Evolutionary conservation across 345 rosid species (phyloP).

Genomic region (Tarenaya hassleriana): DNA sequence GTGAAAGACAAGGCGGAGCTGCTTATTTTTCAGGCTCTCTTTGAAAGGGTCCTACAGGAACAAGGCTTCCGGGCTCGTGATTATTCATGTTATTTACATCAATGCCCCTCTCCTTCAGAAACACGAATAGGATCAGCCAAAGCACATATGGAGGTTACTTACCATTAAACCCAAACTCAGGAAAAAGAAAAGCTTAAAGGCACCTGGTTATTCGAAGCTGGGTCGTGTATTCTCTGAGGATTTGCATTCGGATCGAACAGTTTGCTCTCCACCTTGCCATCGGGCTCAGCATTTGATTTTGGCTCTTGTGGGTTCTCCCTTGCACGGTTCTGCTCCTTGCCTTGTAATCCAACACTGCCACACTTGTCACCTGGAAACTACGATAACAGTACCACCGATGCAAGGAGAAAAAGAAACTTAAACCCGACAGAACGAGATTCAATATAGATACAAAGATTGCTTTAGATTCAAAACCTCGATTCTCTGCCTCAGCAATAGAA

Average conservation of each 20-base stretch:
- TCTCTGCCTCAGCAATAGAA: slow-evolving; percentile 72
- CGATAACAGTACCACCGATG: too few relatives aligned
- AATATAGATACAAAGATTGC: slow-evolving; percentile 8
- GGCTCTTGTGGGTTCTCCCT: slow-evolving; percentile 39
- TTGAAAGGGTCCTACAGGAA: slow-evolving; percentile 56
- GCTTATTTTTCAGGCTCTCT: slow-evolving; percentile 56
- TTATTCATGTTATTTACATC: slow-evolving; percentile 43
- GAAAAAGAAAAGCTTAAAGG: slow-evolving; percentile 5
- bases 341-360: too few relatives aligned
- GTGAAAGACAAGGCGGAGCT: slow-evolving; percentile 21
- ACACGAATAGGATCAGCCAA: background rate
- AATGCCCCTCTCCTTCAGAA: slow-evolving; percentile 38
- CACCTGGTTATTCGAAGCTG: slow-evolving; percentile 51
- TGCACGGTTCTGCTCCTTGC: slow-evolving; percentile 35
- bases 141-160: too few relatives aligned
- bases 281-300: slow-evolving; percentile 32
- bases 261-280: slow-evolving; percentile 44
- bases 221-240: slow-evolving; percentile 53
- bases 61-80: slow-evolving; percentile 46
- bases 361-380: slow-evolving; percentile 87
- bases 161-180: background rate
- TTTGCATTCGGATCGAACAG: slow-evolving; percentile 66
- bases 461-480: slow-evolving; percentile 55
- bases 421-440: background rate
- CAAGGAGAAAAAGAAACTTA: slow-evolving; percentile 8